Base-by-base conservation (phyloP, 2,329 filamentous ascomycete genomes). In the Dichotomopilus funicola region DNA sequence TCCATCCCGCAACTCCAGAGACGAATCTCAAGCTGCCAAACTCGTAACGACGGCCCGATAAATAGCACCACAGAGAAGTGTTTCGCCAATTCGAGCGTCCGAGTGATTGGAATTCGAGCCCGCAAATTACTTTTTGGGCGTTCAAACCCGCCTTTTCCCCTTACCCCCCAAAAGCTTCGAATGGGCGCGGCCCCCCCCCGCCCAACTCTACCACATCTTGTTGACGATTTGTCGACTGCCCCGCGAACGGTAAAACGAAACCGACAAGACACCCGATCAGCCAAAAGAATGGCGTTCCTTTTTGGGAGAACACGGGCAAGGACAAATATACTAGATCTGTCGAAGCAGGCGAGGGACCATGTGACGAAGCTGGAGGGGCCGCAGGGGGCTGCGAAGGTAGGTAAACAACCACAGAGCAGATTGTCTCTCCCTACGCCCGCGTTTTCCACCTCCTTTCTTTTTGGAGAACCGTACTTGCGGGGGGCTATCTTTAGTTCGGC, bases 281-380 rank as follows among this genome's bases (percentile, higher is more conserved):
- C 19, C 19, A 27, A 27, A 27, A 27, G 19, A 27, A 74, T 74
- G 61, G 79, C 79, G 36, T 82, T 82, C 65, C 69, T 82, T 48
- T 82, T 82, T 61, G 78, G 77, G 56, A 73, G 79, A 64, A 74
- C 73, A 53, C 72, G 77, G 58, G 73, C 76, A 61, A 74, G 78
- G 61, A 75, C 78, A 52, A 74, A 72, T 54, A 75, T 76, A 31
- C 71, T 76, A 47, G 79, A 82, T 64, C 70, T 82, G 43, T 74
- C 78, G 55, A 79, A 78, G 64, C 79, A 82, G 66, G 79, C 79
- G 45, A 75, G 75, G 57, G 79, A 81, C 35, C 75, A 78, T 72
- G 70, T 81, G 55, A 69, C 72, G 50, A 80, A 74, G 62, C 72
- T 81, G 37, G 78, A 81, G 53, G 75, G 75, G 37, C 73, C 75